Base-by-base conservation (phyloP, 768 basidiomycete genomes). In the Leccinum subgranulosum region DNA sequence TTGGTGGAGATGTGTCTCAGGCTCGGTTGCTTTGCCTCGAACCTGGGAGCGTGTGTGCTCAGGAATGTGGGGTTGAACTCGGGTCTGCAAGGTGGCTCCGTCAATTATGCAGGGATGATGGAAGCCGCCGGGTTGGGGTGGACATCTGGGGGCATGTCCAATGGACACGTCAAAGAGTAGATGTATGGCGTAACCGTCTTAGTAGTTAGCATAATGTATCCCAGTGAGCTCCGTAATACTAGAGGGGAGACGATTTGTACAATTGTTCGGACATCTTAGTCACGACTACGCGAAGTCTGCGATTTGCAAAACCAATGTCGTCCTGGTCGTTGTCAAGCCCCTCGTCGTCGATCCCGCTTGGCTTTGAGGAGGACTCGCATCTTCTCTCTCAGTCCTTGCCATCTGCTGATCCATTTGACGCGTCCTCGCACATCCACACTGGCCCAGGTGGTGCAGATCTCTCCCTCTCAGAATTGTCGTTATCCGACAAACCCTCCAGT, bases 401-500 rank as follows among this genome's bases (percentile, higher is more conserved):
- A 49, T 69, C 72, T 39, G 64, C 70, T 25, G 71, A 73, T 41
- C 49, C 65, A 6, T 67, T 69, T 53, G 69, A 71, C 56, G 64
- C 64, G 12, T 66, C 73, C 45, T 67, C 71, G 6, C 62, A 58
- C 46, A 72, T 69, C 11, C 63, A 72, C 56, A 77, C 77, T 2
- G 79, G 76, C 6, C 77, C 73, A 17, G 76, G 76, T 15, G 76
- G 75, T 33, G 77, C 76, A 58, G 84, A 84, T 67, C 75, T 85
- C 3, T 84, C 83, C 6, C 68, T 85, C 47, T 83, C 84, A 1
- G 84, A 85, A 58, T 76, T 85, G 5, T 83, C 79, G 17, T 63
- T 82, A 39, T 65, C 72, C 49, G 75, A 81, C 36, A 71, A 62
- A 46, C 67, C 66, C 7, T 53, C 55, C 45, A 49, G 51, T 57